Conservation (phyloP, 2,329 filamentous ascomycete species). For the Paecilomyces formosus region DNA sequence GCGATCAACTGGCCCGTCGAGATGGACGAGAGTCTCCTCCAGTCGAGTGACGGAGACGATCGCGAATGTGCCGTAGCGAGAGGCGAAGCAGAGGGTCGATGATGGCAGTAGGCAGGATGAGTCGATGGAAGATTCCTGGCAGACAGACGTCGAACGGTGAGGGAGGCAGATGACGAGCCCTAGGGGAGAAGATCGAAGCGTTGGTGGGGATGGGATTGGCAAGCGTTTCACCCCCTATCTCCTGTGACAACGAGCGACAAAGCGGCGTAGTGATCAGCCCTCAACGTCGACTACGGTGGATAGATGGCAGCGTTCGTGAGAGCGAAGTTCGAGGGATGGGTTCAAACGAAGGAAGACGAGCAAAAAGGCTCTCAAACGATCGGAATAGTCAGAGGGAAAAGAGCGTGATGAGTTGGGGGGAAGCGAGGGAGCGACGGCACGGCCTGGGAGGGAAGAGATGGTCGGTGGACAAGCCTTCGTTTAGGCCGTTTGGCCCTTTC, state of each 20-base stretch:
- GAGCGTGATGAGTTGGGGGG: neutral
- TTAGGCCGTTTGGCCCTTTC: neutral
- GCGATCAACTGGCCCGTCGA: neutral
- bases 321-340: neutral
- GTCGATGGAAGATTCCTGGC: neutral
- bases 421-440: neutral
- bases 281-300: neutral
- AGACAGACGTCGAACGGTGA: neutral
- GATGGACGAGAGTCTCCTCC: neutral
- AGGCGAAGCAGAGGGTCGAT: neutral
- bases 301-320: neutral
- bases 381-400: neutral
- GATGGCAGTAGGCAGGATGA: neutral
- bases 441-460: neutral
- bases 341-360: neutral
- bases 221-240: constrained; percentile 5
- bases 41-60: neutral
- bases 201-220: constrained; percentile 1
- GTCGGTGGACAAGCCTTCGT: neutral
- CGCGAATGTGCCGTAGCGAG: neutral
- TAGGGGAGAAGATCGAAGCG: neutral
- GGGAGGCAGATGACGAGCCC: neutral
- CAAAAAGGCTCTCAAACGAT: neutral
- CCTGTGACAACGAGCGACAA: neutral
- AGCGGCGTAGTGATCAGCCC: neutral